phyloP scores from a whole-genome alignment of 2,329 filamentous ascomycete genomes.

The Penicillium sp. region DNA sequence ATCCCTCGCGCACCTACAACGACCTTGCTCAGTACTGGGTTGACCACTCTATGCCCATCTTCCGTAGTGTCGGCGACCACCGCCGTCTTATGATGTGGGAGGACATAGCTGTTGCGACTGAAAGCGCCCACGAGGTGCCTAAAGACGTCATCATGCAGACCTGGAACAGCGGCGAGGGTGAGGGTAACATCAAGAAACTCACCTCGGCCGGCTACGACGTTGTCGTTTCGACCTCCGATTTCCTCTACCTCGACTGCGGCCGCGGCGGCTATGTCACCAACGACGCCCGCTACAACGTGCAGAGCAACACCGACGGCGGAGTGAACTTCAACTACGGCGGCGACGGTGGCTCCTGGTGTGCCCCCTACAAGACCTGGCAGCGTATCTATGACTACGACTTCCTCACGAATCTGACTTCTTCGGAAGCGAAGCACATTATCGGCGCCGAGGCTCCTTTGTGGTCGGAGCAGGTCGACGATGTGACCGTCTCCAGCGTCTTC shows the following conservation, averaged over 20 bases:
- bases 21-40: slow-evolving; percentile 56
- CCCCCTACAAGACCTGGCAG: slow-evolving; percentile 60
- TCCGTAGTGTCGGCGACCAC: slow-evolving; percentile 42
- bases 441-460: slow-evolving; percentile 54
- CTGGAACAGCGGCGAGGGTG: slow-evolving; percentile 53
- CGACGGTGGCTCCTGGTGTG: slow-evolving; percentile 56
- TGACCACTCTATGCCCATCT: slow-evolving; percentile 52
- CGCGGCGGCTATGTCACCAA: slow-evolving; percentile 55
- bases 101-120: slow-evolving; percentile 48
- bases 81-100: slow-evolving; percentile 59
- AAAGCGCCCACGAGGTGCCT: slow-evolving; percentile 48
- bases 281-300: slow-evolving; percentile 56
- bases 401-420: slow-evolving; percentile 47
- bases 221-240: slow-evolving; percentile 56
- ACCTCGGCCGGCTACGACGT: slow-evolving; percentile 52
- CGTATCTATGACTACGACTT: slow-evolving; percentile 61
- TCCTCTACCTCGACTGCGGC: slow-evolving; percentile 58
- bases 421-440: slow-evolving; percentile 49
- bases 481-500: slow-evolving; percentile 50
- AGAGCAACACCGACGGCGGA: slow-evolving; percentile 48
- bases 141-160: slow-evolving; percentile 54
- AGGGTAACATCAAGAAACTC: slow-evolving; percentile 52
- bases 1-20: slow-evolving; percentile 50
- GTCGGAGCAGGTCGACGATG: slow-evolving; percentile 56
- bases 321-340: slow-evolving; percentile 57